These are phyloP conservation scores for Solanum tarijense DNA, from an alignment of 257 asterid species.

Conservation along the genomic window DNA sequence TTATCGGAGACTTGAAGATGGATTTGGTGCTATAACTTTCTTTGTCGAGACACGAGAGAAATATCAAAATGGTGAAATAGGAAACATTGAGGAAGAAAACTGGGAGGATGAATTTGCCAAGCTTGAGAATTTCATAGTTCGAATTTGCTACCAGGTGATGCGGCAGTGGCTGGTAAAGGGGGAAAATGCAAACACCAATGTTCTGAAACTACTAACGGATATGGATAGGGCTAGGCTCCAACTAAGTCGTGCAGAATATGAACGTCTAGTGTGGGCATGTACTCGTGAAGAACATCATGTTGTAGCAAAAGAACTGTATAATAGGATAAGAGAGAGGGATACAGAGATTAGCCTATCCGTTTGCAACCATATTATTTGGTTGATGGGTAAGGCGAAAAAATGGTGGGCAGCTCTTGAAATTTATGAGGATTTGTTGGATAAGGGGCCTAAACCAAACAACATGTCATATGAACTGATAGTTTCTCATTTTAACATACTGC, in stretches of 20 bases:
- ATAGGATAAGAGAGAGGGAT: constrained; percentile 56
- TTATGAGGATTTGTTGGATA: constrained; percentile 80
- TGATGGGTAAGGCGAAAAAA: constrained; percentile 86
- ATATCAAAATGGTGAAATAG: constrained; percentile 47
- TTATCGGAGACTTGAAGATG: constrained; percentile 67
- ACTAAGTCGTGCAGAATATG: constrained; percentile 39
- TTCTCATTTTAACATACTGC: constrained; percentile 65
- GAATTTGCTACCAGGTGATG: constrained; percentile 74
- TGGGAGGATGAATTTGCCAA: constrained; percentile 58
- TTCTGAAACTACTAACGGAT: constrained; percentile 49
- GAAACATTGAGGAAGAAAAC: constrained; percentile 29
- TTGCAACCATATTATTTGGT: constrained; percentile 88
- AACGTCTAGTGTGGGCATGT: constrained; percentile 87
- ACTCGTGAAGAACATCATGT: constrained; percentile 62
- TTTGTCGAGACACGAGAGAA: constrained; percentile 32
- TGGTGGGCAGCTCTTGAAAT: constrained; percentile 99
- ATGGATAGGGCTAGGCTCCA: constrained; percentile 59
- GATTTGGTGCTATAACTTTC: constrained; percentile 59
- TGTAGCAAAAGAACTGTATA: constrained; percentile 73
- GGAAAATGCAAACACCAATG: constrained; percentile 33
- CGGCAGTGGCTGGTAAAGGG: constrained; percentile 59
- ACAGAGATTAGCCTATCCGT: constrained; percentile 65
- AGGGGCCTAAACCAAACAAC: constrained; percentile 80
- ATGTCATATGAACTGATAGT: constrained; percentile 69
- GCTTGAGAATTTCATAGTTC: constrained; percentile 54